Evolutionary conservation across 352 stramenopile genomes (phyloP).

Genomic region (Globisporangium megalacanthum): DNA sequence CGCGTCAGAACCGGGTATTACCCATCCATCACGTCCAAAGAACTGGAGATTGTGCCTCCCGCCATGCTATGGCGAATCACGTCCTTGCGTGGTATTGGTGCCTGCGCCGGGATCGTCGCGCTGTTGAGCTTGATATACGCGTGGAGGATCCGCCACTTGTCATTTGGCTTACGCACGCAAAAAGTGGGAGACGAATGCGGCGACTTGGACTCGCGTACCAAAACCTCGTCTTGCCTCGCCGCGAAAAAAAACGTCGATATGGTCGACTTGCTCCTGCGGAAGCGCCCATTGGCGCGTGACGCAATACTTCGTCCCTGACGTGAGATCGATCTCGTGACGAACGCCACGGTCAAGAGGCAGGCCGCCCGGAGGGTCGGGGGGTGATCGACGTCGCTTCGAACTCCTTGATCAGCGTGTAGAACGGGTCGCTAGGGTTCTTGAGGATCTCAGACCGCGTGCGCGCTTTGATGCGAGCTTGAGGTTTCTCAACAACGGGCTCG

Average conservation of each 20-base stretch:
- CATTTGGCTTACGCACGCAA: conserved; percentile 22
- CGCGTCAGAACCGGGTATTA: conserved; percentile 29
- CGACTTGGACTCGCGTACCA: conserved; percentile 16
- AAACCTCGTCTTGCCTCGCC: conserved; percentile 1
- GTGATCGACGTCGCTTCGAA: too few relatives aligned
- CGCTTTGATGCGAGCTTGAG: too few relatives aligned
- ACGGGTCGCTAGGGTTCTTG: too few relatives aligned
- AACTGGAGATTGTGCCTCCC: conserved; percentile 22
- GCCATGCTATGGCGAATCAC: conserved; percentile 17
- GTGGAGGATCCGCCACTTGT: conserved; percentile 24
- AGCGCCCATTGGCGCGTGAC: conserved; percentile 22
- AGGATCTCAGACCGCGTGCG: too few relatives aligned
- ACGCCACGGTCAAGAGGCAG: conserved; percentile 13
- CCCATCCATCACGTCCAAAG: conserved; percentile 22
- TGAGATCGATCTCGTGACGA: conserved; percentile 23
- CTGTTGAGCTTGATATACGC: conserved; percentile 30
- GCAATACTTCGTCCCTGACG: conserved; percentile 22
- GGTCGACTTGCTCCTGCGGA: conserved; percentile 18
- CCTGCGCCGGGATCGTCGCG: conserved; percentile 21
- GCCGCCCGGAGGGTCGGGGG: too few relatives aligned
- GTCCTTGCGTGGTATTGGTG: conserved; percentile 24
- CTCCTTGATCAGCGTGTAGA: too few relatives aligned
- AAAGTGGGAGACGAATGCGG: conserved; percentile 19
- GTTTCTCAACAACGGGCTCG: too few relatives aligned
- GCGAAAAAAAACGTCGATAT: conserved; percentile 25